Evolutionary conservation across 2,329 filamentous ascomycete genomes (phyloP), one percentile per base, ranked within the genome.

Genomic region (Tolypocladium ophioglossoides): DNA sequence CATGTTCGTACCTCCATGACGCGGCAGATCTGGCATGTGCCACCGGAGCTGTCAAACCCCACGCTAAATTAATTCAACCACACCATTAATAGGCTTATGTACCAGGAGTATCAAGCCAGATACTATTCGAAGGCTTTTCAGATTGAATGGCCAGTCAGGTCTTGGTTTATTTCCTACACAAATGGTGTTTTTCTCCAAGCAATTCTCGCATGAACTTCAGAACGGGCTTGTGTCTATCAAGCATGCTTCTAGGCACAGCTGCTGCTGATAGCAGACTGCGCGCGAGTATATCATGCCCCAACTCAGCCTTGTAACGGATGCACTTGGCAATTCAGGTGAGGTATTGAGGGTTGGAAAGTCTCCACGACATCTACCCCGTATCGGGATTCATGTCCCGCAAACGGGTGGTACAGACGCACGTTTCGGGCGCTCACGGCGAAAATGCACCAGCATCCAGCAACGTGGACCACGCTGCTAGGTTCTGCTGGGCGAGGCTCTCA

Each of bases 401-500:
- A 10, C 27, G 16, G 24, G 11, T 32, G 24, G 44, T 12, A 12
- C 4, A 18, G 4, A 20, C 12, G 18, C 18, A 30, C 44, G 27
- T 12, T 46, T 11, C 30, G 18, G 18, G 11, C 20, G 37, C 9
- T 51, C 44, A 55, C 35, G 41, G 50, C 18, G 50, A 48, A 37
- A 72, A 50, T 16, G 64, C 48, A 18, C 68, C 66, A 0, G 61
- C 57, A 30, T 68, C 62, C 9, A 70, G 58, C 27, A 72, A 55
- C 7, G 50, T 48, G 5, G 56, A 54, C 60, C 60, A 64, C 10
- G 53, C 55, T 12, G 51, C 62, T n/a, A 59, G 59, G 10, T 61
- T 54, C 54, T 65, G 59, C 30, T 63, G 66, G 39, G 75, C 74
- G 18, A 75, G 49, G 14, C 68, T 62, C 57, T 72, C 70, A 4